A percentile compares a stretch with the other conserved stretches of the same genome.
These are phyloP conservation scores for Halophytophthora batemanensis DNA, from an alignment of 352 stramenopile species.

Conservation along the genomic window DNA sequence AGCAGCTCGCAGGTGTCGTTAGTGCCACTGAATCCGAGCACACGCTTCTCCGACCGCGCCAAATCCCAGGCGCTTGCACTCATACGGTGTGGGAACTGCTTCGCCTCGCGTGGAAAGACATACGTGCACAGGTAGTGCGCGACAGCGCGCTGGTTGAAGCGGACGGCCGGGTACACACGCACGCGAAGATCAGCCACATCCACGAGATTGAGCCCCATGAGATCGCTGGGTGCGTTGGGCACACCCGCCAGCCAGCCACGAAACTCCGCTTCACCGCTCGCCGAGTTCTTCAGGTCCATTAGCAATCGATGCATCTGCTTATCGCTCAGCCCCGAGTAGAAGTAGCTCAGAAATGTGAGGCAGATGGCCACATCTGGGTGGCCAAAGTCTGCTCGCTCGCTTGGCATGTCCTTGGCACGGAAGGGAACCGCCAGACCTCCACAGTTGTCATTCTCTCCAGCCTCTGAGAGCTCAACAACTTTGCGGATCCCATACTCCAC, in stretches of 20 bases:
- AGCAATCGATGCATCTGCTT: slow-evolving; percentile 29
- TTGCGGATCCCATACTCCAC: slow-evolving; percentile 54
- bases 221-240: background rate
- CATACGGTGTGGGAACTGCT: slow-evolving; percentile 47
- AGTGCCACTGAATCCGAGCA: slow-evolving; percentile 70
- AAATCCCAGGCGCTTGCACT: slow-evolving; percentile 61
- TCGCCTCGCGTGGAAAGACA: slow-evolving; percentile 62
- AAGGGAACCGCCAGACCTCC: slow-evolving; percentile 57
- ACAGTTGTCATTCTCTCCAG: background rate
- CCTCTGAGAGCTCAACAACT: background rate
- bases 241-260: slow-evolving; percentile 21
- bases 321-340: slow-evolving; percentile 47
- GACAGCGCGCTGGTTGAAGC: slow-evolving; percentile 41
- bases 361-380: slow-evolving; percentile 65
- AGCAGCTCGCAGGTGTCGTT: slow-evolving; percentile 69
- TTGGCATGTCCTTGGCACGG: slow-evolving; percentile 51
- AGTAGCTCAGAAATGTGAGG: slow-evolving; percentile 69
- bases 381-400: slow-evolving; percentile 61
- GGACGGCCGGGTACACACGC: slow-evolving; percentile 30
- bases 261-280: slow-evolving; percentile 10
- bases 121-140: slow-evolving; percentile 64
- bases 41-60: background rate
- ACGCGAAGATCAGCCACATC: slow-evolving; percentile 48
- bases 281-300: slow-evolving; percentile 8
- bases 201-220: slow-evolving; percentile 48